Conservation (phyloP, 2,329 filamentous ascomycete species). For the Leptosphaerulina australis region DNA sequence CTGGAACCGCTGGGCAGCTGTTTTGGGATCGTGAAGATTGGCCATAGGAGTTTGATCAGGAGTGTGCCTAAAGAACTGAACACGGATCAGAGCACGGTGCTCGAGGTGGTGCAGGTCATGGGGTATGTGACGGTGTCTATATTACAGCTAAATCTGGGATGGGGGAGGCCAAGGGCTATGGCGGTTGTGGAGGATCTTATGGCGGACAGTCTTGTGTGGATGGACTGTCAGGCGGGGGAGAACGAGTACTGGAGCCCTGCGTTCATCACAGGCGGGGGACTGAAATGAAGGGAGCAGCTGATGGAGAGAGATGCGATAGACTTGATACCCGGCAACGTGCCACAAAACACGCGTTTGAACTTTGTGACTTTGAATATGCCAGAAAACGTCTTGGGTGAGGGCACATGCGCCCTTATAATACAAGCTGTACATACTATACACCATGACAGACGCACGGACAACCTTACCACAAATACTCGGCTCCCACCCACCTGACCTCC, state of each 20-base stretch:
- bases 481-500: slow-evolving; percentile 52
- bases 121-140: slow-evolving; percentile 91
- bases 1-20: slow-evolving; percentile 86
- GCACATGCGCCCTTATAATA: too few species aligned
- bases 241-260: slow-evolving; percentile 93
- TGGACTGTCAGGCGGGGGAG: slow-evolving; percentile 83
- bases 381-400: too few species aligned
- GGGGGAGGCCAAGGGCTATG: slow-evolving; percentile 82
- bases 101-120: slow-evolving; percentile 88
- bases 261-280: slow-evolving; percentile 60
- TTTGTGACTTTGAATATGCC: too few species aligned
- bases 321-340: slow-evolving; percentile 25
- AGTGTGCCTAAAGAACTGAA: slow-evolving; percentile 95
- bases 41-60: slow-evolving; percentile 83
- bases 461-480: slow-evolving; percentile 59
- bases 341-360: too few species aligned
- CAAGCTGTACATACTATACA: too few species aligned
- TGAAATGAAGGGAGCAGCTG: not conserved
- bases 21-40: slow-evolving; percentile 83
- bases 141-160: slow-evolving; percentile 82
- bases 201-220: slow-evolving; percentile 89
- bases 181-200: slow-evolving; percentile 91
- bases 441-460: too few species aligned
- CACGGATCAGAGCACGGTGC: slow-evolving; percentile 87
- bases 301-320: not conserved